Base-by-base conservation (phyloP, 2,329 filamentous ascomycete species). In the Cladorrhinum sp. region DNA sequence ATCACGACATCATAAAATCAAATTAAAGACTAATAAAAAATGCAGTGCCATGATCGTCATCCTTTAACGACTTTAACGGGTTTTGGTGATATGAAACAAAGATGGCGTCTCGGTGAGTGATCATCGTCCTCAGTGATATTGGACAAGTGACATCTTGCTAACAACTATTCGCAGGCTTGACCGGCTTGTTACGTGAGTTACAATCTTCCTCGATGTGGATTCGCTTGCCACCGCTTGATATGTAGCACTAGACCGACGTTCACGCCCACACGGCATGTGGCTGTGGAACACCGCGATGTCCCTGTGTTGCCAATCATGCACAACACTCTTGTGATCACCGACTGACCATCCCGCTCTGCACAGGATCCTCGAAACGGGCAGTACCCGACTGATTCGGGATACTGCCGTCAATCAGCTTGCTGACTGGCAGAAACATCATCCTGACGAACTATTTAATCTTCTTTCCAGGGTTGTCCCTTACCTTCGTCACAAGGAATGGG, bases 341-440 rank as follows among this genome's bases (percentile, higher is more conserved):
- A 29, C 66, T 68, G 60, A 69, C 63, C n/a, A 2, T 45, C 10
- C n/a, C 18, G 3, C 55, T 25, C 55, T 41, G 57, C 60, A 55
- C 75, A 96, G 93, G 66, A 86, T 99, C 73, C 87, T 99, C 69
- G 95, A 99, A 82, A 98, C 95, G 60, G 95, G 95, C 69, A 98
- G 93, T 78, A 99, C 95, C 62, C 89, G 90, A 73, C 82, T 99
- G 67, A 98, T 99, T 73, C 89, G 96, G 68, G 96, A 97, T 72
- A 99, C 95, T 64, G 96, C 95, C 64, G 95, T 96, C 64, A 92
- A 96, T 72, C 95, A 99, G 77, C 84, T 99, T 65, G 95, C 93
- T 64, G 95, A 99, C 77, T 95, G 96, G 75, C 96, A 99, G 77
- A 98, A 97, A 74, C 91, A 95, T 74, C 95, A 98, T 70, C 95